A percentile compares a stretch with the other conserved stretches of the same genome.
Conservation (phyloP, 495 filamentous ascomycete genomes). For the Podospora bellae-mahoneyi region DNA sequence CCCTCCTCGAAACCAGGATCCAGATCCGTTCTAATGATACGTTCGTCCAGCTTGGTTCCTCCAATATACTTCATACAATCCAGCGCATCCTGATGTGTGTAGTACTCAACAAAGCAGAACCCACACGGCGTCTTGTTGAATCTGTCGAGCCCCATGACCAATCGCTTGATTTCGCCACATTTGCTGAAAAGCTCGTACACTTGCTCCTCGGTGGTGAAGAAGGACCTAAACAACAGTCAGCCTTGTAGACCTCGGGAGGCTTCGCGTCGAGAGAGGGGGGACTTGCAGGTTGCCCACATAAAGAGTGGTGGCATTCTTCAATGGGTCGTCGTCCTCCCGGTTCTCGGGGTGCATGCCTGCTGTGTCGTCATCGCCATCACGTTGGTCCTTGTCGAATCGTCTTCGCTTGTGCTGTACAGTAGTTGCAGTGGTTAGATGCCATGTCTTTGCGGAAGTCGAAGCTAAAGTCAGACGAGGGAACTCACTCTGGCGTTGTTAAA, state of each 20-base stretch:
- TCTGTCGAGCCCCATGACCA: slow-evolving; percentile 97
- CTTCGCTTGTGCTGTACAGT: slow-evolving; percentile 53
- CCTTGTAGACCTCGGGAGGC: neutral
- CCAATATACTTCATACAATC: slow-evolving; percentile 99
- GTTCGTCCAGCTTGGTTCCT: slow-evolving; percentile 96
- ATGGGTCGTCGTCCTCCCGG: slow-evolving; percentile 58
- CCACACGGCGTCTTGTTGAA: slow-evolving; percentile 97
- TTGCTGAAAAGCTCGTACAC: slow-evolving; percentile 97
- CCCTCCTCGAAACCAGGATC: slow-evolving; percentile 96
- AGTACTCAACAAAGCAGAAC: slow-evolving; percentile 99
- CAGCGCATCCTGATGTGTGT: slow-evolving; percentile 91
- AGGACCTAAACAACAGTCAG: slow-evolving; percentile 61
- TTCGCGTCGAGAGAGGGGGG: slow-evolving; percentile 3
- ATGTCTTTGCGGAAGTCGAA: slow-evolving; percentile 1
- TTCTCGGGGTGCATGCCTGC: slow-evolving; percentile 50
- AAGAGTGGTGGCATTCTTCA: slow-evolving; percentile 86
- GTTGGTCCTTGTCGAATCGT: slow-evolving; percentile 61
- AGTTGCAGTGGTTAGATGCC: neutral
- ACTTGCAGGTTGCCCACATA: slow-evolving; percentile 95
- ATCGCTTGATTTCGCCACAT: slow-evolving; percentile 94
- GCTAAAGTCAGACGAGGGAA: slow-evolving; percentile 1
- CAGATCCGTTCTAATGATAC: slow-evolving; percentile 93
- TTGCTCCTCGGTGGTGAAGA: slow-evolving; percentile 99
- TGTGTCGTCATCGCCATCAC: slow-evolving; percentile 50
- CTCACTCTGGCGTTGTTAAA: slow-evolving; percentile 71